Conservation (phyloP, 2,329 filamentous ascomycete genomes). For the Fusarium sublunatum region DNA sequence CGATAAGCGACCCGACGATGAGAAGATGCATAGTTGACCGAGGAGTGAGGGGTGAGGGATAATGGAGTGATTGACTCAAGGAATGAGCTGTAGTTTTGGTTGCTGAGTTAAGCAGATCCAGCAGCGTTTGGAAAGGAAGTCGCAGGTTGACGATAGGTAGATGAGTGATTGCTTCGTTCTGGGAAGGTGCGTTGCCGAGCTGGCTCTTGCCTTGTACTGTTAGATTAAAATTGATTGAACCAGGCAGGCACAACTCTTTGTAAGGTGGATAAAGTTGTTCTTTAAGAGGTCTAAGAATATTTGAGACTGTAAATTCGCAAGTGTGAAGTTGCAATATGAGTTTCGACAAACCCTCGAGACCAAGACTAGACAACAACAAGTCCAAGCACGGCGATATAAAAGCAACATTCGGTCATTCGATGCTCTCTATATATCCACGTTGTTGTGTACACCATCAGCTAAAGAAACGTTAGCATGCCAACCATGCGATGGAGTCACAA, state of each 20-base stretch:
- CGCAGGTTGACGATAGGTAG: not conserved
- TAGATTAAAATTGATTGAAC: not conserved
- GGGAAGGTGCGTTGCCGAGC: slow-evolving; percentile 13
- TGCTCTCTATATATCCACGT: not conserved
- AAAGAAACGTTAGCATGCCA: not conserved
- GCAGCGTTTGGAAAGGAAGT: not conserved
- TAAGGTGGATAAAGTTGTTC: no score
- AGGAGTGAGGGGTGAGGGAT: not conserved
- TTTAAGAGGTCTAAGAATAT: not conserved
- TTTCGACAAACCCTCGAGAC: not conserved
- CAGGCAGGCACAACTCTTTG: not conserved
- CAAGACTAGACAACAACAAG: not conserved
- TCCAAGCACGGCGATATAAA: slow-evolving; percentile 1
- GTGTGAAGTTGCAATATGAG: not conserved
- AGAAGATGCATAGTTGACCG: slow-evolving; percentile 28
- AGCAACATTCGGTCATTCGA: not conserved
- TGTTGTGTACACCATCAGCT: not conserved
- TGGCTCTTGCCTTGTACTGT: not conserved
- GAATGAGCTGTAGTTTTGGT: not conserved
- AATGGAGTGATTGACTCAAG: not conserved
- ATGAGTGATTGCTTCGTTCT: slow-evolving; percentile 2
- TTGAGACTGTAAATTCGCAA: not conserved
- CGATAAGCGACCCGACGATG: slow-evolving; percentile 19
- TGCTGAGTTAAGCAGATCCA: not conserved
- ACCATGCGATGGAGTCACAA: slow-evolving; percentile 22